These are phyloP conservation scores for Phaeosphaeriaceae sp. DNA, from an alignment of 2,329 filamentous ascomycete species.

Conservation along the genomic window DNA sequence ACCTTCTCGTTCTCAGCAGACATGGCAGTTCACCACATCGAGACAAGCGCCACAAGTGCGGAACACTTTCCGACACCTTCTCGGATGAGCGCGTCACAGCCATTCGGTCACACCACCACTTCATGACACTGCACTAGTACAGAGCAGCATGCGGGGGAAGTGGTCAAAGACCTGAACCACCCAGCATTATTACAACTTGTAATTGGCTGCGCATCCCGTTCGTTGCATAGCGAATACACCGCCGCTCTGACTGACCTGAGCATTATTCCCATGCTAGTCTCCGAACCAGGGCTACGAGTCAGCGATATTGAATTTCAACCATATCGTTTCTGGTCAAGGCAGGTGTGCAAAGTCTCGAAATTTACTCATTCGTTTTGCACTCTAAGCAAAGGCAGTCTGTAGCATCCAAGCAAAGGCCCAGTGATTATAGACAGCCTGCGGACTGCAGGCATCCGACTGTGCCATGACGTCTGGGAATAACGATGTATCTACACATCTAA, in stretches of 20 bases:
- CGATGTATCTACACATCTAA: neutral
- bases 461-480: constrained; percentile 27
- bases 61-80: constrained; percentile 25
- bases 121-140: constrained; percentile 9
- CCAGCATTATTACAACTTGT: neutral
- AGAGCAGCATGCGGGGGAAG: constrained; percentile 17
- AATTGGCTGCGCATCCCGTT: constrained; percentile 8
- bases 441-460: neutral
- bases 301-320: no score
- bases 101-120: constrained; percentile 24
- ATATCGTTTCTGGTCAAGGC: no score
- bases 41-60: constrained; percentile 17
- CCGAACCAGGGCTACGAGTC: no score
- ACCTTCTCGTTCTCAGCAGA: constrained; percentile 5
- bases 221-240: constrained; percentile 7
- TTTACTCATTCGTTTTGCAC: no score
- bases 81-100: constrained; percentile 37
- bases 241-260: neutral
- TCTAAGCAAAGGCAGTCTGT: no score
- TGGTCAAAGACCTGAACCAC: constrained; percentile 7
- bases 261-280: neutral
- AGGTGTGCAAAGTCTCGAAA: no score
- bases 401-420: no score
- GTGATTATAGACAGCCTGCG: no score
- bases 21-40: constrained; percentile 10